Base-by-base conservation (phyloP, 169 alveolate genomes). In the Babesia sp. region DNA sequence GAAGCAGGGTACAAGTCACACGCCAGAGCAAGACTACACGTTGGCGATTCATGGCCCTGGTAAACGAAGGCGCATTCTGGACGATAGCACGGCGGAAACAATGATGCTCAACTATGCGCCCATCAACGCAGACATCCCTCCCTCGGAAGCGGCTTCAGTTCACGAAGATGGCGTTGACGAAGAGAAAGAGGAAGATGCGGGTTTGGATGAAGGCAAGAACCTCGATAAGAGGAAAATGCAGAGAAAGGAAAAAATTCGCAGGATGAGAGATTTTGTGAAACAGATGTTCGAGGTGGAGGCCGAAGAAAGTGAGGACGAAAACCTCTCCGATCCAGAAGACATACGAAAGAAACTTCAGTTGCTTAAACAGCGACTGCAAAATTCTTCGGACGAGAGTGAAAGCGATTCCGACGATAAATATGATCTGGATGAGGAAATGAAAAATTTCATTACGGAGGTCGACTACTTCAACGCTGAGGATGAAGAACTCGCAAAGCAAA, bases 291-390 rank as follows among this genome's bases (percentile, higher is more conserved):
- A 69, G 44, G 54, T 51, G 39, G 90, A 34, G 22, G 88, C 88
- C 4, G 78, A 79, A 58, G 89, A 83, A 20, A 70, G 77, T 50
- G 83, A 86, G 34, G 89, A 86, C 28, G 86, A 71, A 70, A 68
- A 72, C 34, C 83, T 63, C 2, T 79, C 80, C 2, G 90, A 85
- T 54, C 90, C 87, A 22, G 91, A 72, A 76, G 91, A 73, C 45
- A 60, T 58, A 26, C 34, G 55, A 20, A 46, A 74, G 14, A 66
- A 66, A 18, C 70, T 71, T 11, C 70, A 71, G 36, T 46, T 80
- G 54, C 66, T 69, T 11, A 80, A 72, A 41, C 58, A 80, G 22
- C 36, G 77, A 9, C 42, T 80, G 63, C 69, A 60, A 51, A 34
- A 78, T 58, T 68, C 86, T 11, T 28, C 41, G 24, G 75, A 58